These are phyloP conservation scores for Aureobasidium sp. DNA, from an alignment of 2,329 filamentous ascomycete species.

Conservation along the genomic window DNA sequence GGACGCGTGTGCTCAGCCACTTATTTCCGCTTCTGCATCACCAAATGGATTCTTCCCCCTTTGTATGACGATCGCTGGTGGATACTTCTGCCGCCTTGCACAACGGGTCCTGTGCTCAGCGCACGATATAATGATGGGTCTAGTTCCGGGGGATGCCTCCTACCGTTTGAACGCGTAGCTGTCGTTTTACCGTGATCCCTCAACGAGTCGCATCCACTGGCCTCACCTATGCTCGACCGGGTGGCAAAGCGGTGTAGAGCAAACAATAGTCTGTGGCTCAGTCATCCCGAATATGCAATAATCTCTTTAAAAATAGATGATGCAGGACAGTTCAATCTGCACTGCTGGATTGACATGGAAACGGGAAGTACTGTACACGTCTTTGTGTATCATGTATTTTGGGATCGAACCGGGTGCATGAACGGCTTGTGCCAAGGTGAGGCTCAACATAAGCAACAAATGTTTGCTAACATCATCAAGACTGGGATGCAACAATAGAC, in stretches of 20 bases:
- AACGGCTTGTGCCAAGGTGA: neutral
- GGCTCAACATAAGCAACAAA: neutral
- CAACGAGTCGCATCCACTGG: neutral
- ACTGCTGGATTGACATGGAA: neutral
- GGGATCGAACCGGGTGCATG: neutral
- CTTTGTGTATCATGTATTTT: constrained; percentile 1
- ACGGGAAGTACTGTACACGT: neutral
- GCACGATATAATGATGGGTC: neutral
- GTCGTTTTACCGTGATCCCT: neutral
- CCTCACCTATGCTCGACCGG: neutral
- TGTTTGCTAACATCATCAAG: neutral
- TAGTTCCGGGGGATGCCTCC: neutral
- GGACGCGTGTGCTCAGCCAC: neutral
- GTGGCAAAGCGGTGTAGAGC: neutral
- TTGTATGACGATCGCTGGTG: constrained; percentile 8
- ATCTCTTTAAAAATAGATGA: neutral
- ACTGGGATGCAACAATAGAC: neutral
- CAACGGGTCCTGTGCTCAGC: constrained; percentile 4
- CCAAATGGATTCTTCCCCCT: neutral
- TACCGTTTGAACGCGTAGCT: neutral
- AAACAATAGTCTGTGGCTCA: neutral
- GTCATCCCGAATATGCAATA: neutral
- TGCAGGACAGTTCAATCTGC: neutral
- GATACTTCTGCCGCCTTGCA: constrained; percentile 3
- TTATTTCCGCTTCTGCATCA: neutral